phyloP scores from a whole-genome alignment of 768 basidiomycete genomes.

The Russula griseocarnosa region DNA sequence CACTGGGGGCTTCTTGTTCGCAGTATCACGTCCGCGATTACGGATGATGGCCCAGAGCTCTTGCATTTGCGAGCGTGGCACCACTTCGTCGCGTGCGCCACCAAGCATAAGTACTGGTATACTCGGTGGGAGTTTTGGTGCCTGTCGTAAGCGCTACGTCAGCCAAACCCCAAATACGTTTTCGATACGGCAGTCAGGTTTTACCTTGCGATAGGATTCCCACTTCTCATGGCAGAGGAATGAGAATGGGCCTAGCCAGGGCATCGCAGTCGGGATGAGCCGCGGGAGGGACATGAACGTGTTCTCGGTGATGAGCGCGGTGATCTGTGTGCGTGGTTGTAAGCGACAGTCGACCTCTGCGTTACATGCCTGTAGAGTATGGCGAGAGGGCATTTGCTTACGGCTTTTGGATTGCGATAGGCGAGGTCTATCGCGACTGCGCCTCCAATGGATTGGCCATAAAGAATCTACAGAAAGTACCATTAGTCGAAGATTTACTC shows the following conservation, averaged over 20 bases:
- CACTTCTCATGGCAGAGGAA: slow-evolving; percentile 86
- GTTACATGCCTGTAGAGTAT: neutral
- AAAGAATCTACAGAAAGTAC: slow-evolving; percentile 52
- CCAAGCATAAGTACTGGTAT: slow-evolving; percentile 82
- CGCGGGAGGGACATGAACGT: slow-evolving; percentile 83
- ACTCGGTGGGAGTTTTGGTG: slow-evolving; percentile 51
- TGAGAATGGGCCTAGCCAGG: slow-evolving; percentile 64
- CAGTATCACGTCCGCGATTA: slow-evolving; percentile 21
- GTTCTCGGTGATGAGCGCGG: slow-evolving; percentile 85
- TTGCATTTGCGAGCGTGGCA: slow-evolving; percentile 73
- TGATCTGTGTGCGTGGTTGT: slow-evolving; percentile 44
- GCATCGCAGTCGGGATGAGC: slow-evolving; percentile 78
- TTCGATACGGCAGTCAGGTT: slow-evolving; percentile 37
- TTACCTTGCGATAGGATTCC: slow-evolving; percentile 64
- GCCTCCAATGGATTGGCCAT: slow-evolving; percentile 88
- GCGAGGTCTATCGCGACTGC: slow-evolving; percentile 90
- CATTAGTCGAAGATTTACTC: neutral
- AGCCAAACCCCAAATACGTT: neutral
- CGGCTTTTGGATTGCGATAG: slow-evolving; percentile 67
- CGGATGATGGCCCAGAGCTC: slow-evolving; percentile 61
- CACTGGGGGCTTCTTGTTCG: slow-evolving; percentile 2
- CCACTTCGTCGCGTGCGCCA: slow-evolving; percentile 66
- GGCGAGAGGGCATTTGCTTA: slow-evolving; percentile 31
- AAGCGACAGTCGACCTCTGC: neutral
- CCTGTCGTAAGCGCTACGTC: slow-evolving; percentile 7